phyloP scores from a whole-genome alignment of 805 yeast species.

The Jamesozyma piceae region DNA sequence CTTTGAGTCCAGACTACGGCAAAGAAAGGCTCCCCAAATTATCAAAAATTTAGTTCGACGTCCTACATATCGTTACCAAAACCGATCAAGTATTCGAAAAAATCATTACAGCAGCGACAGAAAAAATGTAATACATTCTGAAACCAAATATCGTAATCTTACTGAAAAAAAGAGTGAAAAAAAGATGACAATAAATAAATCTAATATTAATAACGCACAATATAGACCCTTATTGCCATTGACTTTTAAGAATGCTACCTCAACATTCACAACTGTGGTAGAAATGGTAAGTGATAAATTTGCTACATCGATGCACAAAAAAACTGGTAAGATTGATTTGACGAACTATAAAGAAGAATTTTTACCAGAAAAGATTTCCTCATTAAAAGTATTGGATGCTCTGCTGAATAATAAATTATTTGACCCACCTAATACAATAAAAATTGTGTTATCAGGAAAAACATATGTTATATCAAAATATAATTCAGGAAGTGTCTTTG shows the following conservation, averaged over 20 bases:
- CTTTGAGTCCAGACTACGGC: too few relatives aligned
- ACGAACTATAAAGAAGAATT: not conserved
- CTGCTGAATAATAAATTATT: conserved; percentile 7
- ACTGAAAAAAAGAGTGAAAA: too few relatives aligned
- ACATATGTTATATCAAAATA: conserved; percentile 17
- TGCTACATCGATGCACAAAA: conserved; percentile 6
- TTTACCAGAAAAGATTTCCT: not conserved
- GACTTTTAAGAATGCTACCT: too few relatives aligned
- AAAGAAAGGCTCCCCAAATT: too few relatives aligned
- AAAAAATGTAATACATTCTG: too few relatives aligned
- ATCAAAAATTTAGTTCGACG: too few relatives aligned
- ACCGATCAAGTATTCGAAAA: too few relatives aligned
- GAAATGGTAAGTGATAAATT: conserved; percentile 20
- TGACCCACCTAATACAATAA: conserved; percentile 14
- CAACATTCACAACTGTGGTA: conserved; percentile 21
- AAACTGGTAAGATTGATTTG: not conserved
- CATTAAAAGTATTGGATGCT: conserved; percentile 9
- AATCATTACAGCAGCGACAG: too few relatives aligned
- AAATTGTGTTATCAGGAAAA: conserved; percentile 9
- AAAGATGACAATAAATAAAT: too few relatives aligned
- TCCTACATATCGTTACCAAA: too few relatives aligned
- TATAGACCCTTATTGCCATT: not conserved
- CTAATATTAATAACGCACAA: too few relatives aligned
- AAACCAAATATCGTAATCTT: too few relatives aligned
- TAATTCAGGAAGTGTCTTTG: conserved; percentile 4